Percentiles rank a stretch among this genome's conserved stretches.
phyloP scores from a whole-genome alignment of 2,329 filamentous ascomycete species.

The Fusarium duplospermum region DNA sequence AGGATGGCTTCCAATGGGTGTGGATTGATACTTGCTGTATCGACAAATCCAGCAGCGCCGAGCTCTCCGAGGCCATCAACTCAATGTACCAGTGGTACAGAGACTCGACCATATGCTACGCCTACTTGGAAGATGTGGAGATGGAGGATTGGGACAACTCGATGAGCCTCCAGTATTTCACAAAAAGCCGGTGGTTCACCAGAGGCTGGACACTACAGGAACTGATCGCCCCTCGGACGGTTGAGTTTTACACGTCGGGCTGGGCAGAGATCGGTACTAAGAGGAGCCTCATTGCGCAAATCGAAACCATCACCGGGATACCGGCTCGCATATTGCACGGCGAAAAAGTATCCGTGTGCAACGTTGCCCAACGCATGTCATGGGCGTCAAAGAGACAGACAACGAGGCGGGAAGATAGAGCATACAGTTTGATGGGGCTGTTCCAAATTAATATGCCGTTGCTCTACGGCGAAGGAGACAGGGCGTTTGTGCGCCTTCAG shows the following conservation, averaged over 20 bases:
- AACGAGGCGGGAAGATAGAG: conserved; percentile 18
- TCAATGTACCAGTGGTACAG: conserved; percentile 25
- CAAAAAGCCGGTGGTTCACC: not conserved
- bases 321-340: not conserved
- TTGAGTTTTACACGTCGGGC: conserved; percentile 12
- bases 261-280: conserved; percentile 20
- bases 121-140: conserved; percentile 16
- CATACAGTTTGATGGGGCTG: conserved; percentile 16
- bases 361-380: conserved; percentile 20
- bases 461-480: conserved; percentile 15
- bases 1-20: not conserved
- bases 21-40: conserved; percentile 24
- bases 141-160: too few relatives aligned
- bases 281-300: not conserved
- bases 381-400: conserved; percentile 22
- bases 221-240: conserved; percentile 13
- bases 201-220: conserved; percentile 6
- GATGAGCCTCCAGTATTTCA: not conserved
- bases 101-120: conserved; percentile 12
- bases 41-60: conserved; percentile 23
- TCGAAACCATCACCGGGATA: not conserved
- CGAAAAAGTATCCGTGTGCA: not conserved
- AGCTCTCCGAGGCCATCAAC: too few relatives aligned
- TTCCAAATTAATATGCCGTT: conserved; percentile 24
- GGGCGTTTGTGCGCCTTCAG: conserved; percentile 13